phyloP scores from a whole-genome alignment of 192 early-diverging fungal species.

The Umbelopsis sp. region DNA sequence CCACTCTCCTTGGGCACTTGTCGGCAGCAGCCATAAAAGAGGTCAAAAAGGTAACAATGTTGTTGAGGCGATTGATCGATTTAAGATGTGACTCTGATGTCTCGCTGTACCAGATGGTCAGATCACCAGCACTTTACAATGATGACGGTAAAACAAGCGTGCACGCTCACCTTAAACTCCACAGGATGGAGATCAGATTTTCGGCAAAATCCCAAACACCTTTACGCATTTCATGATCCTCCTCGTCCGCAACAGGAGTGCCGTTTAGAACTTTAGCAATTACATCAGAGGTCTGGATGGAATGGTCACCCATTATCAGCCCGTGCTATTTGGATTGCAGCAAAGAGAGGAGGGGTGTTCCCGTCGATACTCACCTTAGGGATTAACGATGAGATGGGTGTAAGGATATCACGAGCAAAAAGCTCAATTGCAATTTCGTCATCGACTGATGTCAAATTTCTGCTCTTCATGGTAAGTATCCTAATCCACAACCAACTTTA shows the following conservation, averaged over 20 bases:
- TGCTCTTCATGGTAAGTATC: conserved; percentile 4
- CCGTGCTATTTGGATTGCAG: too few relatives aligned
- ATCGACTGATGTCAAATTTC: conserved; percentile 61
- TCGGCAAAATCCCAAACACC: conserved; percentile 62
- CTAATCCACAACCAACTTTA: neutral
- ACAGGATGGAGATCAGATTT: conserved; percentile 59
- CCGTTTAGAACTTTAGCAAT: conserved; percentile 41
- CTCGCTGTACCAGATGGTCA: conserved; percentile 51
- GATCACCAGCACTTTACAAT: neutral
- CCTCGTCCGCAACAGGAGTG: conserved; percentile 37
- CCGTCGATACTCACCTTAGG: conserved; percentile 40
- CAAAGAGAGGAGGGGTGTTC: too few relatives aligned
- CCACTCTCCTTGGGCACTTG: conserved; percentile 50
- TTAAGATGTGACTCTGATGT: conserved; percentile 68
- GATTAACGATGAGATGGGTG: conserved; percentile 50
- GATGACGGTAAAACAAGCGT: neutral
- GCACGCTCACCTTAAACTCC: conserved; percentile 46
- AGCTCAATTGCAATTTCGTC: conserved; percentile 62
- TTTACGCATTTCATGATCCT: conserved; percentile 41
- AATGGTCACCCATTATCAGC: conserved; percentile 4
- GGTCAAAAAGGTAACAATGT: conserved; percentile 65
- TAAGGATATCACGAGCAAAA: conserved; percentile 57
- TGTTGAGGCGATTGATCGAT: conserved; percentile 63
- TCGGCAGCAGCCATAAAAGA: conserved; percentile 63
- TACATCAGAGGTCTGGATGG: conserved; percentile 28